Evolutionary conservation across 2,329 filamentous ascomycete species (phyloP), one percentile per base, ranked within the genome.

Genomic region (Scytalidium sp.): DNA sequence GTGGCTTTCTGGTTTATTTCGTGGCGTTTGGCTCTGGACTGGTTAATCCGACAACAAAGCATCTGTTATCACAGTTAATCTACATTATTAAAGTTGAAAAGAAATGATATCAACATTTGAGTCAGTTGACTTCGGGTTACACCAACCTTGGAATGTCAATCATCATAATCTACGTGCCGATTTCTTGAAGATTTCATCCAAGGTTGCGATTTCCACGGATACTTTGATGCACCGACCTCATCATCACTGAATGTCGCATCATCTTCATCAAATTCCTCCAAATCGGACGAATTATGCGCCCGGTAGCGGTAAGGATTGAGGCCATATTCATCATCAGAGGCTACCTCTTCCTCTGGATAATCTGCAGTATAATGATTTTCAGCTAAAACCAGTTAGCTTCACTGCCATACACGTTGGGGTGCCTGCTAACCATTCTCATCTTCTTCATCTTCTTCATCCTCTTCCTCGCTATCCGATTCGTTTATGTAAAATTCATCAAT

Each of bases 341-440:
- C 84, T 13, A 90, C 77, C 64, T 92, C 88, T 47, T 92, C 87
- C 54, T 92, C 88, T 1, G 88, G 88, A 58, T 92, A 92, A 64
- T 92, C 88, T 47, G 87, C 85, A 3, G 84, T 83, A 62, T 91
- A 90, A 67, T 90, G 84, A 60, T 90, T 86, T 64, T 92, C 88
- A 29, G 88, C 85, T 84, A 52, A n/a, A 40, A 27, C 6, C 2
- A 9, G 23, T 58, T 60, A 59, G 56, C 44, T 19, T 53, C 9
- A 21, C 43, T 13, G 36, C 11, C n/a, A 36, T 19, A 42, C 13
- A n/a, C 21, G 21, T n/a, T 32, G 3, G 23, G 15, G 39, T 39
- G 7, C 2, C 17, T 17, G 58, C 71, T 49, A 69, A 84, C 81
- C 81, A 55, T 86, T 85, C 60, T 85, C 82, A 48, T 85, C 81